Base-by-base conservation (phyloP, 176 grass and related monocot genomes). In the Alopecurus myosuroides region DNA sequence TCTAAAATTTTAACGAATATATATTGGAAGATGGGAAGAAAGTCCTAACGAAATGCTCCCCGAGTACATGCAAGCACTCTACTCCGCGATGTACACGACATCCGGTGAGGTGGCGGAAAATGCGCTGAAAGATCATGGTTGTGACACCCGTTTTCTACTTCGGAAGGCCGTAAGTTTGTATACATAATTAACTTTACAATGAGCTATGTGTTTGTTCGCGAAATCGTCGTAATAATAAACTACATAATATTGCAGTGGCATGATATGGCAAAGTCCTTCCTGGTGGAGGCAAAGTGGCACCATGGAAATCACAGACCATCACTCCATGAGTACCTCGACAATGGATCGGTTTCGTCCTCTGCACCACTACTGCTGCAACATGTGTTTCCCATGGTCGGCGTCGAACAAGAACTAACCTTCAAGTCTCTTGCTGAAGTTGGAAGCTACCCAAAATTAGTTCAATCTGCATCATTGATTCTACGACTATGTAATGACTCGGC, bases 201-300 rank as follows among this genome's bases (percentile, higher is more conserved):
- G 7, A 3, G 7, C 17, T 3, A 15, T 64, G 31, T 4, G 33
- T 35, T 4, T 36, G 9, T 66, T 20, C 7, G 36, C 7, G 1
- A 31, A 66, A 10, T 18, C 1, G 1, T 46, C 11, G 45, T 46
- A 4, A 2, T 4, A 20, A 66, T 36, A 9, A 30, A 3, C 0
- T 4, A 9, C 30, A 28, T 17, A 41, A 55, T 25, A 33, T 44
- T 25, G 29, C 14, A 92, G 86, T 92, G 90, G 90, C 58, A 57
- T 53, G 86, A 92, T 77, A 25, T 88, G 20, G 85, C 78, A 35
- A 82, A 83, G 62, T 35, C 82, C 7, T 86, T 79, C 26, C 28
- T 86, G 26, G 36, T 71, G 49, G 90, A 92, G 42, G 86, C 86
- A 34, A 88, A 82, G 19, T 92, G 86, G 90, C 41, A 88, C 15